phyloP scores from a whole-genome alignment of 2,329 filamentous ascomycete genomes.

The Aschersonia sp. region DNA sequence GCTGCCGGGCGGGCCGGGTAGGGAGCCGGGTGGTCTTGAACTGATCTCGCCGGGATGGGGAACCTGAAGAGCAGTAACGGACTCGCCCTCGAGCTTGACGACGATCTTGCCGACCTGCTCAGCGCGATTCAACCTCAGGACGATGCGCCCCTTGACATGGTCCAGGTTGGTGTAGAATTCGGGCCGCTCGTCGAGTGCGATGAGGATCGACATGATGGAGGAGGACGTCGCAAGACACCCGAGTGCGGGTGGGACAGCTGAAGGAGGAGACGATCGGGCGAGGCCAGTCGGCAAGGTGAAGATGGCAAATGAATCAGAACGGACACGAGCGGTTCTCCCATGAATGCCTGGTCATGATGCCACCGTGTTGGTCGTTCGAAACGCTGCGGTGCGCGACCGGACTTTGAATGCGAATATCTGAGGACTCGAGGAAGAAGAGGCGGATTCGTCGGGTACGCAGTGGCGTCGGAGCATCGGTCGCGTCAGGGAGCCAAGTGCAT shows the following conservation, averaged over 20 bases:
- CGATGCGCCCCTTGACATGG: slow-evolving; percentile 47
- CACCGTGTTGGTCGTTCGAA: neutral
- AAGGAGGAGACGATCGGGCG: too few relatives aligned
- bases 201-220: slow-evolving; percentile 47
- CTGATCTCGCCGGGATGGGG: slow-evolving; percentile 29
- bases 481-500: neutral
- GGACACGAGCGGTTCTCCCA: too few relatives aligned
- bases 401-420: neutral
- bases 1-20: slow-evolving; percentile 22
- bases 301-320: too few relatives aligned
- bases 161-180: slow-evolving; percentile 73
- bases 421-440: neutral
- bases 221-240: neutral
- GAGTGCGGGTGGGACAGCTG: neutral
- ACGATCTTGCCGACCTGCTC: slow-evolving; percentile 60
- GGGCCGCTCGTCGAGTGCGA: slow-evolving; percentile 51
- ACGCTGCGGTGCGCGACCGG: neutral
- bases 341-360: neutral
- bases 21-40: slow-evolving; percentile 11
- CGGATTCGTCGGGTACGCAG: neutral
- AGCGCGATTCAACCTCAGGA: slow-evolving; percentile 44
- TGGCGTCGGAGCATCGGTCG: neutral
- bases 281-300: neutral
- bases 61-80: slow-evolving; percentile 47
- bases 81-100: slow-evolving; percentile 75